Conservation (phyloP, 23 red algal species). For the Gracilaria gracilis region DNA sequence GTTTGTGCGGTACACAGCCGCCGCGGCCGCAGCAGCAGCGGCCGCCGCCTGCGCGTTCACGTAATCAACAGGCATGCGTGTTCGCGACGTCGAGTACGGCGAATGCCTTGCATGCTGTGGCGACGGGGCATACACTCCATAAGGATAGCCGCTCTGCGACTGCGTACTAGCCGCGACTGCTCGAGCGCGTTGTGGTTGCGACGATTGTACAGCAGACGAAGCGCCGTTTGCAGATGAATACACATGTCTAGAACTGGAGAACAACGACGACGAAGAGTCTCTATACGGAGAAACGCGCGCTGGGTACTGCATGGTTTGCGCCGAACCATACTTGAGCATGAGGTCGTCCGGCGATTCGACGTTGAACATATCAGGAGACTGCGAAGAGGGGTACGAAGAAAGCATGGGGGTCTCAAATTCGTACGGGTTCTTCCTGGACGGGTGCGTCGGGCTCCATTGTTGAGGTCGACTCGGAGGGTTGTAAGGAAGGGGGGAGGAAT, state of each 20-base stretch:
- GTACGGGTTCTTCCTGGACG: slow-evolving; percentile 8
- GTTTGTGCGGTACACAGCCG: slow-evolving; percentile 61
- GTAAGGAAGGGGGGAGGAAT: slow-evolving; percentile 9
- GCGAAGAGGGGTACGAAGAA: slow-evolving; percentile 3
- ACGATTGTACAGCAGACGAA: neutral
- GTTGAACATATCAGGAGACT: slow-evolving; percentile 5
- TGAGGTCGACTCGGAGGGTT: neutral
- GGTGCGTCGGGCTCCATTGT: slow-evolving; percentile 22
- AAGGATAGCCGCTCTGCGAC: neutral
- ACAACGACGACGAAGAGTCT: slow-evolving; percentile 21
- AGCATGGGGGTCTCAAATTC: slow-evolving; percentile 1
- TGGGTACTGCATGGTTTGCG: slow-evolving; percentile 20
- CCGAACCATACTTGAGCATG: slow-evolving; percentile 30
- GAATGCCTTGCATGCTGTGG: neutral
- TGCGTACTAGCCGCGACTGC: neutral
- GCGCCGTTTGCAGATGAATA: neutral
- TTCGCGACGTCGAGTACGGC: slow-evolving; percentile 1
- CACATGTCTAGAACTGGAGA: neutral
- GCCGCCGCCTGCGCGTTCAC: slow-evolving; percentile 67
- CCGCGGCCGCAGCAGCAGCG: slow-evolving; percentile 59
- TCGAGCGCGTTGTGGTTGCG: slow-evolving; percentile 26
- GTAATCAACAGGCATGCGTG: slow-evolving; percentile 44
- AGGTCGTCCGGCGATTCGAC: slow-evolving; percentile 17
- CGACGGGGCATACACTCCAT: slow-evolving; percentile 27
- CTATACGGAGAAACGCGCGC: slow-evolving; percentile 2